phyloP scores from a whole-genome alignment of 441 rosid genomes.

The Lepidium campestre region DNA sequence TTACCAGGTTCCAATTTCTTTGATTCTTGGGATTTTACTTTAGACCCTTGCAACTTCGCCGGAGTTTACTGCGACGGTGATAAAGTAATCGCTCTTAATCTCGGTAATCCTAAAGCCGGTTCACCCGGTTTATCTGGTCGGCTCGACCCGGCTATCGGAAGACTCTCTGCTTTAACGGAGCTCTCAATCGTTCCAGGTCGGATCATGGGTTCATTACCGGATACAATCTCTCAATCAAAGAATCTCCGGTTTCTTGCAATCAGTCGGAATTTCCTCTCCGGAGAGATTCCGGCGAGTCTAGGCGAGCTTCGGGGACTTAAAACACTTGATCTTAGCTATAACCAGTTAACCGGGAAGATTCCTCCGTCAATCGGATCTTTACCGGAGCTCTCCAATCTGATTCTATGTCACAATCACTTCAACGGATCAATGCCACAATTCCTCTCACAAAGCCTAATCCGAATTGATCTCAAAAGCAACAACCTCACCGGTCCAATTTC shows the following conservation, averaged over 20 bases:
- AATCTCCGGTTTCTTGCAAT: constrained; percentile 67
- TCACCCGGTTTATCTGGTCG: constrained; percentile 79
- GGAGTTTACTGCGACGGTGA: constrained; percentile 73
- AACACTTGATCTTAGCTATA: constrained; percentile 90
- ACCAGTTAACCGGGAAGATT: constrained; percentile 58
- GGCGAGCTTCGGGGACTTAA: constrained; percentile 54
- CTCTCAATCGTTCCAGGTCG: constrained; percentile 77
- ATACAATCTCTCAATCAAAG: constrained; percentile 51
- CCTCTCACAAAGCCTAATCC: constrained; percentile 50
- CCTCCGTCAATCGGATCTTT: constrained; percentile 54
- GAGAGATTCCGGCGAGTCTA: constrained; percentile 56
- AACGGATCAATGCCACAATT: constrained; percentile 74
- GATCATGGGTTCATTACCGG: constrained; percentile 61
- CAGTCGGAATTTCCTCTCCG: constrained; percentile 66
- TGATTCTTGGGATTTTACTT: constrained; percentile 86
- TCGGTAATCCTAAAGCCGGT: constrained; percentile 81
- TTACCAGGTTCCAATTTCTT: constrained; percentile 81
- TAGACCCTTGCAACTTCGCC: constrained; percentile 88
- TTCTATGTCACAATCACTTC: constrained; percentile 78
- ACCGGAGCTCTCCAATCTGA: constrained; percentile 62
- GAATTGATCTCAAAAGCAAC: constrained; percentile 78
- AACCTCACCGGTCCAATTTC: constrained; percentile 51
- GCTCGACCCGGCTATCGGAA: constrained; percentile 67
- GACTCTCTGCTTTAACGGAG: constrained; percentile 68
- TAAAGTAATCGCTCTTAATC: constrained; percentile 60